phyloP scores from a whole-genome alignment of 1,139 yeast species.

The Hyphopichia fennica region DNA sequence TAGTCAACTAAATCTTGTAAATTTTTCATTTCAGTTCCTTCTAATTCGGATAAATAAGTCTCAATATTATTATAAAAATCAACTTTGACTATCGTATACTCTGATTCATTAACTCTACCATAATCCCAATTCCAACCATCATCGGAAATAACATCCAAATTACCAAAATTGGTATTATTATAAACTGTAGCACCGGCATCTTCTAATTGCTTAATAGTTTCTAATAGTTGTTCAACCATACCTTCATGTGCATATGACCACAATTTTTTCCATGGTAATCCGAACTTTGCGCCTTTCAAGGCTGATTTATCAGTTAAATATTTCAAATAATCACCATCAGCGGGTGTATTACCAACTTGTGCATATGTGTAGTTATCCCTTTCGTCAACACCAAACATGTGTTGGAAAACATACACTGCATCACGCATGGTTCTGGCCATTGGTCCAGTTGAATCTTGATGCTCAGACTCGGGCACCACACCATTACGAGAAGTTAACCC shows the following conservation, averaged over 20 bases:
- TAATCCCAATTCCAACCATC: conserved; percentile 24
- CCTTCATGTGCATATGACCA: conserved; percentile 15
- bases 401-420: conserved; percentile 20
- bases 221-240: conserved; percentile 12
- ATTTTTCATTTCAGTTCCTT: conserved; percentile 16
- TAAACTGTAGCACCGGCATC: conserved; percentile 20
- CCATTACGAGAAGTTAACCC: conserved; percentile 21
- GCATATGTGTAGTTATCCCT: conserved; percentile 16
- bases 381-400: conserved; percentile 20
- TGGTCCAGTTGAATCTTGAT: conserved; percentile 20
- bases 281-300: conserved; percentile 21
- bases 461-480: conserved; percentile 22
- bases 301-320: conserved; percentile 15
- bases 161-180: conserved; percentile 19
- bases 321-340: conserved; percentile 19
- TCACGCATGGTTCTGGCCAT: conserved; percentile 21
- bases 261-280: conserved; percentile 20
- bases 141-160: conserved; percentile 18
- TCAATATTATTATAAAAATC: conserved; percentile 22
- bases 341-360: conserved; percentile 19
- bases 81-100: conserved; percentile 21
- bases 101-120: conserved; percentile 20
- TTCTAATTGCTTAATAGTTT: conserved; percentile 13
- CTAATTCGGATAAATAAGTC: conserved; percentile 15
- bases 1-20: conserved; percentile 20